Evolutionary conservation across 176 grass and related monocot species (phyloP).

Genomic region (Thinopyrum elongatum): DNA sequence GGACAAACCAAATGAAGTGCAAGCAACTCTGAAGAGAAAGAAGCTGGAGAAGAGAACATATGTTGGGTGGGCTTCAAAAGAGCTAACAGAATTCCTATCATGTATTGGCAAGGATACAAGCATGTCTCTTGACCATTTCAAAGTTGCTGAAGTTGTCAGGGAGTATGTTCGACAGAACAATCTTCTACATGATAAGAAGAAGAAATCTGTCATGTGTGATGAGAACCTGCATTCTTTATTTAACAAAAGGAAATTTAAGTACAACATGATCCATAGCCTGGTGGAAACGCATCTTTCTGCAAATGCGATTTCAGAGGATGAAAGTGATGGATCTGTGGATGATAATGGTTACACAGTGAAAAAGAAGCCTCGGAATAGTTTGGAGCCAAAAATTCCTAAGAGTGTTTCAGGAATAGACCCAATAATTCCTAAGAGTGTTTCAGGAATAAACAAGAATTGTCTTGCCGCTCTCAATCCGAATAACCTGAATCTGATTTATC

Average conservation of each 20-base stretch:
- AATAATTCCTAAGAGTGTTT: conserved; percentile 38
- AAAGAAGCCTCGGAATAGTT: conserved; percentile 28
- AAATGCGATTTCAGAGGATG: conserved; percentile 59
- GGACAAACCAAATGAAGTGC: conserved; percentile 37
- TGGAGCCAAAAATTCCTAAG: conserved; percentile 32
- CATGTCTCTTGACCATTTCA: conserved; percentile 51
- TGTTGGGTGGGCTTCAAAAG: conserved; percentile 69
- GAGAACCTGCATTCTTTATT: conserved; percentile 53
- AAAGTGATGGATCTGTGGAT: conserved; percentile 47
- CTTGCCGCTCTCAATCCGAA: conserved; percentile 50
- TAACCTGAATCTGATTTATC: conserved; percentile 69
- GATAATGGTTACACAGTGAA: conserved; percentile 18
- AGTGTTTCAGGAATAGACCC: conserved; percentile 32
- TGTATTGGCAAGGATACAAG: conserved; percentile 52
- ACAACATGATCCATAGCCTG: conserved; percentile 56
- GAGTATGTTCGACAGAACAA: conserved; percentile 65
- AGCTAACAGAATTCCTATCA: conserved; percentile 68
- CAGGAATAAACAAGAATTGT: conserved; percentile 44
- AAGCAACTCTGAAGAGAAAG: conserved; percentile 46
- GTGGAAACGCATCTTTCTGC: conserved; percentile 64
- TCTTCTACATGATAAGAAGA: conserved; percentile 50
- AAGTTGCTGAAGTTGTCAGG: conserved; percentile 55
- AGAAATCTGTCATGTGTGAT: conserved; percentile 67
- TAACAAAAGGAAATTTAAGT: conserved; percentile 64
- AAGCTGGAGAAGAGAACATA: conserved; percentile 61